These are phyloP conservation scores for Xerocomus brunneocitrinus DNA, from an alignment of 768 basidiomycete genomes.

Conservation along the genomic window DNA sequence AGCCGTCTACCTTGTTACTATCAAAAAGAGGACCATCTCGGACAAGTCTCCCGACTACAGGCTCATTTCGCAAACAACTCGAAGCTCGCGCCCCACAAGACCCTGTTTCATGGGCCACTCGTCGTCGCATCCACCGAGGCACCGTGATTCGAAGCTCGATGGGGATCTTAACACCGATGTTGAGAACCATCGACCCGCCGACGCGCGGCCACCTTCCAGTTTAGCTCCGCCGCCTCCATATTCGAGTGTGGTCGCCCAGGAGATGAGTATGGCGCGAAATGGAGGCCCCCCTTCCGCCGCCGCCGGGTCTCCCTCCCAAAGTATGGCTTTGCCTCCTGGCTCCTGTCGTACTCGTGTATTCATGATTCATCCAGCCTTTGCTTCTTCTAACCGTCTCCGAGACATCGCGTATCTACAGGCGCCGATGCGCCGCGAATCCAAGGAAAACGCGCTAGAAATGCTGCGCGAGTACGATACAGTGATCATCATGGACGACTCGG, in stretches of 20 bases:
- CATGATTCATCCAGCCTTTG: conserved; percentile 18
- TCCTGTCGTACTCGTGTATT: conserved; percentile 22
- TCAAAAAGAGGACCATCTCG: no score
- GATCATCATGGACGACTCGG: conserved; percentile 57
- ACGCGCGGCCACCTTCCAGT: conserved; percentile 1
- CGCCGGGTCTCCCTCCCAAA: conserved; percentile 8
- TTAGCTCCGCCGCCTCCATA: conserved; percentile 26
- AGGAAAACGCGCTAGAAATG: conserved; percentile 31
- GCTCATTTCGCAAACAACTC: no score
- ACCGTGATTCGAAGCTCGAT: background rate
- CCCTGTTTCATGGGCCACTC: conserved; percentile 9
- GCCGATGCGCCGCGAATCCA: conserved; percentile 25
- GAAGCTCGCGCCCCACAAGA: background rate
- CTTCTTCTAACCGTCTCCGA: conserved; percentile 13
- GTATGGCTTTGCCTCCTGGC: conserved; percentile 19
- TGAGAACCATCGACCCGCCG: background rate
- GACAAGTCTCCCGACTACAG: no score
- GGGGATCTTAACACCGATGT: background rate
- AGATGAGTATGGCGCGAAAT: background rate
- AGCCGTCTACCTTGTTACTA: no score
- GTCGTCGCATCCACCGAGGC: conserved; percentile 6
- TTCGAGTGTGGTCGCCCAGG: conserved; percentile 5
- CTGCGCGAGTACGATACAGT: conserved; percentile 51
- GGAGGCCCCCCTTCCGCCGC: conserved; percentile 1
- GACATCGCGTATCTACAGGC: conserved; percentile 23